These are phyloP conservation scores for Globisporangium rhizosaccharum DNA, from an alignment of 352 stramenopile species.

Conservation along the genomic window DNA sequence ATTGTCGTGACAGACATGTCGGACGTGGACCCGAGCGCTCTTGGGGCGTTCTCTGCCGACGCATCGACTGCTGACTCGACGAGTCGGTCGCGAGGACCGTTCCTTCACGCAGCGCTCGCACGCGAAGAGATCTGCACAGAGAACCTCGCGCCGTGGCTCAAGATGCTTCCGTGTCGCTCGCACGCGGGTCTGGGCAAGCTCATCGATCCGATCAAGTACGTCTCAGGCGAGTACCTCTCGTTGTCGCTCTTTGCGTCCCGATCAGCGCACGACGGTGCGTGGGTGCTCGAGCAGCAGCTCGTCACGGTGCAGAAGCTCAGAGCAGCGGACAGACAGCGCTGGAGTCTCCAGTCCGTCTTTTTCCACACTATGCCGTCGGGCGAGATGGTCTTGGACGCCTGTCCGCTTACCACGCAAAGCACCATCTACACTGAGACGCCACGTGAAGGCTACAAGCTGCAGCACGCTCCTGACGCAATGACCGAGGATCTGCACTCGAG, in stretches of 20 bases:
- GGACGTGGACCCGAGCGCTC: conserved; percentile 13
- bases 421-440: conserved; percentile 27
- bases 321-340: conserved; percentile 17
- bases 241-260: conserved; percentile 44
- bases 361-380: conserved; percentile 19
- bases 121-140: conserved; percentile 86
- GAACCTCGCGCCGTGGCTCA: conserved; percentile 86
- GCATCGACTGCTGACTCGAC: background rate
- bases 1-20: conserved; percentile 27
- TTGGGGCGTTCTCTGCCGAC: conserved; percentile 13
- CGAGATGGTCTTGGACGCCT: conserved; percentile 19
- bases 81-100: conserved; percentile 7
- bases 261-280: conserved; percentile 13
- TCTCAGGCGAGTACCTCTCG: conserved; percentile 70
- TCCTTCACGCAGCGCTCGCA: conserved; percentile 61
- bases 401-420: conserved; percentile 34
- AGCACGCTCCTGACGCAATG: conserved; percentile 6
- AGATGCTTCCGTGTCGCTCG: conserved; percentile 77
- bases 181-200: conserved; percentile 57
- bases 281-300: conserved; percentile 51
- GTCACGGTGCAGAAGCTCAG: conserved; percentile 41
- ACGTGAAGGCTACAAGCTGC: conserved; percentile 19
- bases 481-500: background rate
- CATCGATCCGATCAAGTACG: conserved; percentile 63
- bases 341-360: conserved; percentile 45